These are phyloP conservation scores for Batrachochytrium dendrobatidis DNA, from an alignment of 371 early-diverging fungal species.

Conservation along the genomic window DNA sequence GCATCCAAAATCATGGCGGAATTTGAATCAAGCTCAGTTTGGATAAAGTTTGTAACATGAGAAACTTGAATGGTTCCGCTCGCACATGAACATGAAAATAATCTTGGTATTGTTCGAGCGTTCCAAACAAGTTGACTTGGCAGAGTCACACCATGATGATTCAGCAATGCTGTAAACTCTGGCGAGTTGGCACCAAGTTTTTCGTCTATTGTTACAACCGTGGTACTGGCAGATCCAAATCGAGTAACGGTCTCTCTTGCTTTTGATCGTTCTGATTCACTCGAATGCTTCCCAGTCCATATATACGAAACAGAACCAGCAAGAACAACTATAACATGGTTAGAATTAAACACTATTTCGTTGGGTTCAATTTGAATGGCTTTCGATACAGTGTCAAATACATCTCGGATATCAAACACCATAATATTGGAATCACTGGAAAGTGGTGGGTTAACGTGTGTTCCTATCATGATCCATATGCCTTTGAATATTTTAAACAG, in stretches of 20 bases:
- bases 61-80: slow-evolving; percentile 21
- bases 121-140: not conserved
- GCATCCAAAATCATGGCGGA: slow-evolving; percentile 17
- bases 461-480: not conserved
- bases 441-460: not conserved
- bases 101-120: slow-evolving; percentile 4
- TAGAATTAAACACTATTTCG: slow-evolving; percentile 9
- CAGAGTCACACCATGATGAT: not conserved
- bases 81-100: slow-evolving; percentile 16
- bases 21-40: slow-evolving; percentile 24
- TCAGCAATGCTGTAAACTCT: not conserved
- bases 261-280: not conserved
- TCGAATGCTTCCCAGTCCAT: slow-evolving; percentile 8
- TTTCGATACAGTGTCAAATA: slow-evolving; percentile 1
- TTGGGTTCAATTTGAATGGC: slow-evolving; percentile 11
- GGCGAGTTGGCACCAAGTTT: not conserved
- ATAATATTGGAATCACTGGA: not conserved
- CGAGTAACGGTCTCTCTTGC: not conserved
- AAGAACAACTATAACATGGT: slow-evolving; percentile 6
- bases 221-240: not conserved
- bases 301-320: not conserved
- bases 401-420: slow-evolving; percentile 17
- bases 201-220: not conserved
- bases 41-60: slow-evolving; percentile 13
- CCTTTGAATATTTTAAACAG: slow-evolving; percentile 9